phyloP scores from a whole-genome alignment of 2,329 filamentous ascomycete species.

The Xylaria arbuscula region DNA sequence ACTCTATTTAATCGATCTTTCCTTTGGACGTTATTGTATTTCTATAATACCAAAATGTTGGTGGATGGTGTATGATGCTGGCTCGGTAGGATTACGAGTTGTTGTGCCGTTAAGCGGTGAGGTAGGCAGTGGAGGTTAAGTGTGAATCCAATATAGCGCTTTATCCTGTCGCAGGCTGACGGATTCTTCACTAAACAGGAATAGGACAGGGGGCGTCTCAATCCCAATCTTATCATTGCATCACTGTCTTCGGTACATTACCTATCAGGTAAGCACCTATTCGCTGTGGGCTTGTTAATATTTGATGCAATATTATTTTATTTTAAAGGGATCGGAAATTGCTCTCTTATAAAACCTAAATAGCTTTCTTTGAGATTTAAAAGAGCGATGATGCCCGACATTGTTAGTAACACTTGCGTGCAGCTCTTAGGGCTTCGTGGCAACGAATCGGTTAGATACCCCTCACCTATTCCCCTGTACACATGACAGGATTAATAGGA shows the following conservation, averaged over 20 bases:
- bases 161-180: neutral
- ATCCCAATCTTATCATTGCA: neutral
- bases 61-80: no score
- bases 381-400: neutral
- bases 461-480: no score
- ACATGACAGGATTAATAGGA: no score
- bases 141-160: neutral
- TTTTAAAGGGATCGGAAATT: neutral
- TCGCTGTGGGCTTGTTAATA: neutral
- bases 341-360: no score
- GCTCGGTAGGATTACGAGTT: no score
- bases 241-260: neutral
- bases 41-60: no score
- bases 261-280: neutral
- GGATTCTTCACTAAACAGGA: neutral
- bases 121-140: neutral
- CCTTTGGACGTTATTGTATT: no score
- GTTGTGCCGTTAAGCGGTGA: neutral
- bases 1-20: no score
- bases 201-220: neutral
- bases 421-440: neutral
- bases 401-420: neutral
- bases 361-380: neutral
- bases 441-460: neutral
- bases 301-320: no score